These are phyloP conservation scores for Colletotrichum limetticola DNA, from an alignment of 2,329 filamentous ascomycete species.

Conservation along the genomic window DNA sequence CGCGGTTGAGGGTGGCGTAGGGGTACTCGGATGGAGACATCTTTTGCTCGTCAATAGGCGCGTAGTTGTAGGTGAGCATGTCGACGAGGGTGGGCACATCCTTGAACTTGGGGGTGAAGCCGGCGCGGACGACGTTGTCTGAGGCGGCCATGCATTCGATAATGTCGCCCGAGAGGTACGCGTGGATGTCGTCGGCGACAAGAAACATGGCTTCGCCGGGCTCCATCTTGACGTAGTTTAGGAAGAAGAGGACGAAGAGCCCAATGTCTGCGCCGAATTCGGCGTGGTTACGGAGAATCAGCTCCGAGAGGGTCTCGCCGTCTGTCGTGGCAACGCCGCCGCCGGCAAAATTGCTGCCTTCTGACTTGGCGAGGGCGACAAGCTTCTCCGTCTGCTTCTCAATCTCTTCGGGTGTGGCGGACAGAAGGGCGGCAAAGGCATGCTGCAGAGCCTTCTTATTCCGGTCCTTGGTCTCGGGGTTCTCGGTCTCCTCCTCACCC, in stretches of 20 bases:
- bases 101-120: conserved; percentile 99
- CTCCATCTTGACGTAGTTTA: conserved; percentile 91
- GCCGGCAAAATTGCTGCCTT: conserved; percentile 76
- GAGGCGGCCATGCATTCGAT: conserved; percentile 99
- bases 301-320: conserved; percentile 77
- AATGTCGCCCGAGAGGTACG: conserved; percentile 92
- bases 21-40: conserved; percentile 88
- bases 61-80: conserved; percentile 96
- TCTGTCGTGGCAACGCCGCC: conserved; percentile 75
- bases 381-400: conserved; percentile 74
- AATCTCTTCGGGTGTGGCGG: conserved; percentile 70
- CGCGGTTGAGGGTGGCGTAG: conserved; percentile 83
- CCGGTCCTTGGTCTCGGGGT: conserved; percentile 74
- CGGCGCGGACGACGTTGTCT: conserved; percentile 98
- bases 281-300: conserved; percentile 80
- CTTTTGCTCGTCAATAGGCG: conserved; percentile 94
- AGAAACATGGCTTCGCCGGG: conserved; percentile 96
- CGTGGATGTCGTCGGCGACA: conserved; percentile 96
- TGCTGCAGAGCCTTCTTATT: conserved; percentile 85
- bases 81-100: conserved; percentile 88
- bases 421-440: conserved; percentile 85
- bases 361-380: conserved; percentile 74
- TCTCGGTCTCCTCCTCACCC: conserved; percentile 52
- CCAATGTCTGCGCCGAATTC: conserved; percentile 93
- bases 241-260: conserved; percentile 94